phyloP scores from a whole-genome alignment of 2,329 filamentous ascomycete genomes.

The Stromatinia cepivora region DNA sequence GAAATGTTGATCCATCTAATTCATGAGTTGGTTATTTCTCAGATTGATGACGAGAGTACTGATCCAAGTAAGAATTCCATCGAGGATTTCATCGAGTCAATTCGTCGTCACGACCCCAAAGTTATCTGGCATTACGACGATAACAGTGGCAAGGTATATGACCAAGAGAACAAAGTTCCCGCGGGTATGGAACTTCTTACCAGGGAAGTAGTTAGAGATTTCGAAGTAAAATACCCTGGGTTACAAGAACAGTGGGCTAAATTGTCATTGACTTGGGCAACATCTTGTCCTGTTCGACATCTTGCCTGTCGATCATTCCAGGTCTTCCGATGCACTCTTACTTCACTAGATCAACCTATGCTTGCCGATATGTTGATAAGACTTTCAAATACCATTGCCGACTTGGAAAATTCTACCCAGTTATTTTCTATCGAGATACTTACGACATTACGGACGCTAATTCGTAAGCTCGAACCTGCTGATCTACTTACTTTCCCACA shows the following conservation, averaged over 20 bases:
- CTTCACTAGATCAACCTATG: conserved; percentile 88
- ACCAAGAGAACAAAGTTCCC: conserved; percentile 77
- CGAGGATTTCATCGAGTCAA: conserved; percentile 82
- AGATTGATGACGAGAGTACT: conserved; percentile 69
- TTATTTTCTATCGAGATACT: conserved; percentile 98
- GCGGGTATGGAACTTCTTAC: conserved; percentile 84
- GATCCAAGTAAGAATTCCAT: conserved; percentile 67
- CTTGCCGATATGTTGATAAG: conserved; percentile 94
- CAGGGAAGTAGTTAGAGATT: conserved; percentile 78
- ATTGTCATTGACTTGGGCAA: conserved; percentile 90
- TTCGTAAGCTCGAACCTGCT: conserved; percentile 75
- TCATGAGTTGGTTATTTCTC: conserved; percentile 85
- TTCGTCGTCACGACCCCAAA: conserved; percentile 78
- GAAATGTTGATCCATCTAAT: conserved; percentile 98
- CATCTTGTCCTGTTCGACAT: conserved; percentile 92
- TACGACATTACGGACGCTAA: conserved; percentile 89
- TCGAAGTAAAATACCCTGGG: conserved; percentile 78
- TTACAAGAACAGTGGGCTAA: conserved; percentile 91
- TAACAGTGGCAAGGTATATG: conserved; percentile 75
- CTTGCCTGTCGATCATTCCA: conserved; percentile 96
- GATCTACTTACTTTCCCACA: conserved; percentile 89
- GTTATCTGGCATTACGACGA: conserved; percentile 96
- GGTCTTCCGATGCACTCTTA: conserved; percentile 91
- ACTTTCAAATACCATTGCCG: conserved; percentile 93
- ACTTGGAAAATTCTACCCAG: conserved; percentile 91